A percentile compares a stretch with the other conserved stretches of the same genome.
phyloP scores from a whole-genome alignment of 805 yeast species.

The Spencermartinsiella europaea region DNA sequence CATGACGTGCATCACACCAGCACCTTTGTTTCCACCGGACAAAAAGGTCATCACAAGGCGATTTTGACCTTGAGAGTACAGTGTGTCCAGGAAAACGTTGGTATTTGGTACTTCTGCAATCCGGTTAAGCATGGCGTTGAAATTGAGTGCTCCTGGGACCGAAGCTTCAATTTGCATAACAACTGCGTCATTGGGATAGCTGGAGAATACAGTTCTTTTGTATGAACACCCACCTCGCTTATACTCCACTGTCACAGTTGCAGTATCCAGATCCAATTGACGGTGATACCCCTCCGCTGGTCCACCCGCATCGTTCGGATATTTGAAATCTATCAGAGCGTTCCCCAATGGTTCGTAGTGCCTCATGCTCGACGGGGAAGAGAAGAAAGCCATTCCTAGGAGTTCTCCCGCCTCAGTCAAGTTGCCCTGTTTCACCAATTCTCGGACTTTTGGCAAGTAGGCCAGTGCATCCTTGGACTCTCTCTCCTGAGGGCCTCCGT shows the following conservation, averaged over 20 bases:
- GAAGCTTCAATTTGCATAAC: conserved; percentile 1
- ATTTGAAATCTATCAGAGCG: neutral
- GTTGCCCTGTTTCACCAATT: conserved; percentile 1
- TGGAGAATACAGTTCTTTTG: neutral
- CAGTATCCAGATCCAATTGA: conserved; percentile 1
- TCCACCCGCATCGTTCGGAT: neutral
- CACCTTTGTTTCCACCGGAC: conserved; percentile 2
- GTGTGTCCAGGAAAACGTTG: neutral
- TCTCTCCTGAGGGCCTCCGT: conserved; percentile 2
- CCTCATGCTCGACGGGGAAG: conserved; percentile 1
- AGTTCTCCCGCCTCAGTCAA: conserved; percentile 2
- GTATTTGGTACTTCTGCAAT: neutral
- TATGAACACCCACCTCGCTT: neutral
- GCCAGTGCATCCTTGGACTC: neutral
- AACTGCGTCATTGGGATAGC: conserved; percentile 3
- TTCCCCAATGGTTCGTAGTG: conserved; percentile 4
- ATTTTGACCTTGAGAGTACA: neutral
- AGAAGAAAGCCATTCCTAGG: conserved; percentile 1
- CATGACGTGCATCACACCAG: neutral
- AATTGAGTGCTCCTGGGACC: neutral
- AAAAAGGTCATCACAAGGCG: neutral
- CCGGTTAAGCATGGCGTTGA: neutral
- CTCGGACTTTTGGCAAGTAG: conserved; percentile 2
- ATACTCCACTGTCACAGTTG: conserved; percentile 1
- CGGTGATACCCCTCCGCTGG: conserved; percentile 1